phyloP scores from a whole-genome alignment of 2,329 filamentous ascomycete species.

The Sporothrix pallida region DNA sequence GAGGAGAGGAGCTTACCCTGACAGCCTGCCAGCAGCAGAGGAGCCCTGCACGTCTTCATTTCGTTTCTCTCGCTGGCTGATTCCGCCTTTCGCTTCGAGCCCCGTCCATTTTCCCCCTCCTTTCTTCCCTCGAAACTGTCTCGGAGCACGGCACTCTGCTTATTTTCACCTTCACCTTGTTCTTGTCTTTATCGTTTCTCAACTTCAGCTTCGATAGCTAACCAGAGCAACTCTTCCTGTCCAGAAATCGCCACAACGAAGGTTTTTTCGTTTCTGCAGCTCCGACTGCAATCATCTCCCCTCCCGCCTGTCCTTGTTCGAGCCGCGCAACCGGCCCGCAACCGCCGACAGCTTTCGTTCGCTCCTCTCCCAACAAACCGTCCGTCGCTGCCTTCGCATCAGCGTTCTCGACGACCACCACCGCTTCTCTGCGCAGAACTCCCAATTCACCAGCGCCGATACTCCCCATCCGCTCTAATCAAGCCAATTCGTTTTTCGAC shows the following conservation, averaged over 20 bases:
- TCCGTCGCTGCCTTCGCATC: background rate
- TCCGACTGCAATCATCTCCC: background rate
- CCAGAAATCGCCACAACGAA: conserved; percentile 21
- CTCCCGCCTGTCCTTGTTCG: background rate
- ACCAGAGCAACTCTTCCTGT: background rate
- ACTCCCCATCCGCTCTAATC: background rate
- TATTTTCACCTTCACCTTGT: background rate
- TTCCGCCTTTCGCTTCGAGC: conserved; percentile 20
- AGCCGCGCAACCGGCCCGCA: background rate
- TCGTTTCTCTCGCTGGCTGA: conserved; percentile 9
- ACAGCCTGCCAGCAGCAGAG: conserved; percentile 14
- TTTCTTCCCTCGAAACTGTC: conserved; percentile 6
- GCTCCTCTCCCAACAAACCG: conserved; percentile 3
- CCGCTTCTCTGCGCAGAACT: background rate
- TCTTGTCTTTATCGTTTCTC: background rate
- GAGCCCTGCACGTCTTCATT: conserved; percentile 28
- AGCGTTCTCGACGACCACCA: background rate
- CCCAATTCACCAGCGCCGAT: background rate
- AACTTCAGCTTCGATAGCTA: background rate
- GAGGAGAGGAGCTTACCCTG: conserved; percentile 24
- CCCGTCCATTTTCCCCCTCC: background rate
- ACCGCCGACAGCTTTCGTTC: conserved; percentile 8
- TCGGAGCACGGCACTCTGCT: conserved; percentile 5
- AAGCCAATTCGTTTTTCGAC: conserved; percentile 4
- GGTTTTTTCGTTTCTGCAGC: conserved; percentile 15